Base-by-base conservation (phyloP, 352 stramenopile species). In the Peronosclerospora sorghi region DNA sequence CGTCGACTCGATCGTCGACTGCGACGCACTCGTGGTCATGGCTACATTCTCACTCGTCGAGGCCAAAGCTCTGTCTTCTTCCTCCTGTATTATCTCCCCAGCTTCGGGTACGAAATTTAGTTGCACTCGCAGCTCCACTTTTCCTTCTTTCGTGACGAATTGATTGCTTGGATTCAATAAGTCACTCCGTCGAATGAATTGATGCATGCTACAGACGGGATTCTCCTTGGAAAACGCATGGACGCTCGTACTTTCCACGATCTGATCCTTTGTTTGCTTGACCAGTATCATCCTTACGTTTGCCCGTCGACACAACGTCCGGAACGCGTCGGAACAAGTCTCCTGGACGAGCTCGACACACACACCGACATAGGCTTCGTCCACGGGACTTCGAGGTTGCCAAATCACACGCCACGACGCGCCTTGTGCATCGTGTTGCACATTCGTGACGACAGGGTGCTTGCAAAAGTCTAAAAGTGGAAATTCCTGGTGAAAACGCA, bases 331-430 rank as follows among this genome's bases (percentile, higher is more conserved):
- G 29, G 13, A 30, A n/a, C n/a, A n/a, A 26, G 26, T 32, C 10
- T 24, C 44, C 15, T 53, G 15, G 5, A 79, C 54, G 51, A 83
- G 67, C 49, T 85, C 64, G 2, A 86, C 72, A 34, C 73, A 74
- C 19, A 86, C 56, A 21, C 73, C 70, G 10, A 80, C 72, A 40
- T 59, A 71, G 10, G 71, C 42, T 42, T 55, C 42, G 32, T 77
- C 51, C 9, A 69, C 48, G 17, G 50, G 50, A 7, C 77, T 76
- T 40, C 68, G 56, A 9, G 70, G 69, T 15, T 74, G 74, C 73
- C 73, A 89, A 45, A 77, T 48, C 9, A 89, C 54, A 23, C 74
- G 69, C 77, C 77, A 89, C 21, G 50, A 38, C 14, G 54, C 54
- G 20, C 61, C 70, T 5, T 45, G 35, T 4, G 59, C 55, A 45